These are phyloP conservation scores for Vanrija sp. DNA, from an alignment of 1,284 basidiomycete genomes.

Conservation along the genomic window DNA sequence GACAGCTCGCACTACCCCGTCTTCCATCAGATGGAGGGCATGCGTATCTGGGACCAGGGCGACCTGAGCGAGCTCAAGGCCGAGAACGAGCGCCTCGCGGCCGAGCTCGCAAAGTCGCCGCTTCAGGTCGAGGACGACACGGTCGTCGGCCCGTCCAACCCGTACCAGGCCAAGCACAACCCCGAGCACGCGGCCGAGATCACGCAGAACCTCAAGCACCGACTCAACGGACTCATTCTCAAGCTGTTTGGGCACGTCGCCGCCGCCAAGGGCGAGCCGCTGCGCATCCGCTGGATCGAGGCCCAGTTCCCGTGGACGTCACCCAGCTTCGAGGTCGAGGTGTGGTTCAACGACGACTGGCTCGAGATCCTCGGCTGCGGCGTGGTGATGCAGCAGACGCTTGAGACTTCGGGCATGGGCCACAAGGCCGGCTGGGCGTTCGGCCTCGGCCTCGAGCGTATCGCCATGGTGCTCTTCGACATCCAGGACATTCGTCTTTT, in stretches of 20 bases:
- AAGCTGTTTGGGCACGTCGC: conserved; percentile 68
- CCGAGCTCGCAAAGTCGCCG: conserved; percentile 62
- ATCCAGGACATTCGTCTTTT: conserved; percentile 99
- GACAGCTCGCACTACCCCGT: conserved; percentile 95
- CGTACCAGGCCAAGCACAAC: conserved; percentile 73
- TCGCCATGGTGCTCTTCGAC: conserved; percentile 95
- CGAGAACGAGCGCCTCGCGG: conserved; percentile 58
- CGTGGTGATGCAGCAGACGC: conserved; percentile 82
- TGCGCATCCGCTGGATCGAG: conserved; percentile 93
- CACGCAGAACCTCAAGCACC: conserved; percentile 81
- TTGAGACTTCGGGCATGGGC: conserved; percentile 74
- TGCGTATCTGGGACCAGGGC: conserved; percentile 63
- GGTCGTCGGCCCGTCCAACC: conserved; percentile 68
- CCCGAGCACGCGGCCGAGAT: conserved; percentile 66
- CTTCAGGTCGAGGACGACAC: conserved; percentile 85
- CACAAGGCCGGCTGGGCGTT: conserved; percentile 97
- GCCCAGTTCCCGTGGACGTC: conserved; percentile 97
- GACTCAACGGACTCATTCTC: conserved; percentile 82
- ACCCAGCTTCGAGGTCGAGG: conserved; percentile 96
- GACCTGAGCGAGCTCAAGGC: conserved; percentile 44
- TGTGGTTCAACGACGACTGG: conserved; percentile 95
- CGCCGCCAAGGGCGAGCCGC: conserved; percentile 56
- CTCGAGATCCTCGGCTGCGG: conserved; percentile 94
- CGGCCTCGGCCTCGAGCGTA: conserved; percentile 92
- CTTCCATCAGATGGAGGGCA: conserved; percentile 99